A percentile compares a stretch with the other conserved stretches of the same genome.
Evolutionary conservation across 73 alveolate species (phyloP).

Genomic region (Paramecium pentaurelia): DNA sequence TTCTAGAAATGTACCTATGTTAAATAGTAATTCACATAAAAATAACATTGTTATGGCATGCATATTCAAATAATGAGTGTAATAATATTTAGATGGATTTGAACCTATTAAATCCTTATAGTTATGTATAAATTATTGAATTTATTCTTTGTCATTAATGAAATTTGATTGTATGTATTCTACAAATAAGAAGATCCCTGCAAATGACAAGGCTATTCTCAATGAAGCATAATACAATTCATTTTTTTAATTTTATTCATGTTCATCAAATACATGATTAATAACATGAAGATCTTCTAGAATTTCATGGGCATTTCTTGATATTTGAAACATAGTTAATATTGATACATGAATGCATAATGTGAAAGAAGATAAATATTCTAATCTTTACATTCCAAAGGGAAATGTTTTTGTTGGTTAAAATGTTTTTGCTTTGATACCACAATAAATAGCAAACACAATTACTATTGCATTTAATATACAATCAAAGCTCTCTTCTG

Average conservation of each 20-base stretch:
- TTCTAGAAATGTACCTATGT: conserved; percentile 27
- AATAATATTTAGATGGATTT: not conserved
- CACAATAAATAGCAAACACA: not conserved
- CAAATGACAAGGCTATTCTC: not conserved
- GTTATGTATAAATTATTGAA: not conserved
- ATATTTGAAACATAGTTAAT: not conserved
- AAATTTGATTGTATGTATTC: conserved; percentile 13
- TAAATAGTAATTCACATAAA: not conserved
- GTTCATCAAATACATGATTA: not conserved
- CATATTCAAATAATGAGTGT: conserved; percentile 2
- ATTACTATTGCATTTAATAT: not conserved
- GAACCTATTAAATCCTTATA: not conserved
- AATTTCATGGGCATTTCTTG: conserved; percentile 38
- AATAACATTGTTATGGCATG: not conserved
- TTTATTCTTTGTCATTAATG: not conserved
- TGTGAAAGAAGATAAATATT: conserved; percentile 25
- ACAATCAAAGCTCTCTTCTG: conserved; percentile 40
- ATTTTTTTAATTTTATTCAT: not conserved
- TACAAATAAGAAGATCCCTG: not conserved
- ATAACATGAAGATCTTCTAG: not conserved
- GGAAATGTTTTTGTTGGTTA: not conserved
- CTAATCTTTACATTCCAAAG: conserved; percentile 1
- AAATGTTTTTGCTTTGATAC: not conserved
- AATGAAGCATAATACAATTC: not conserved
- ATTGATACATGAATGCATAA: not conserved